Conservation (phyloP, 768 basidiomycete genomes). For the Tylopilus vinaceipallidus region DNA sequence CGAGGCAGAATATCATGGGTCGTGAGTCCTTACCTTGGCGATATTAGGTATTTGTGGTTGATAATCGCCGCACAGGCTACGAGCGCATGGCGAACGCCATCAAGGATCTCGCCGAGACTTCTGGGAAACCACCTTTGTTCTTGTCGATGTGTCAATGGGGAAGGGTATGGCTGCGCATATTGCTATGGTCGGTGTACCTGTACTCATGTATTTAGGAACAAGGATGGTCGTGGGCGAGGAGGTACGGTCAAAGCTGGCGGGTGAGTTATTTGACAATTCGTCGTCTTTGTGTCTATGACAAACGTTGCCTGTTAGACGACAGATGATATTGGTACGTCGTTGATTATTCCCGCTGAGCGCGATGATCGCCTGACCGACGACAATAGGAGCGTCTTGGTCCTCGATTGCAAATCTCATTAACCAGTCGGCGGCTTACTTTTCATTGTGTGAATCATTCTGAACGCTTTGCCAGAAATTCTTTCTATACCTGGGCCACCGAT, state of each 20-base stretch:
- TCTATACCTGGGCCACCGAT: slow-evolving; percentile 58
- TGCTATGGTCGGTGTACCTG: not conserved
- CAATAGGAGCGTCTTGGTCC: slow-evolving; percentile 45
- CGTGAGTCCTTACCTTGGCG: slow-evolving; percentile 35
- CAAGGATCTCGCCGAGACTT: slow-evolving; percentile 41
- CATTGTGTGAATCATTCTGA: not conserved
- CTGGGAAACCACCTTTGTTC: slow-evolving; percentile 53
- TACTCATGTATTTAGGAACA: slow-evolving; percentile 41
- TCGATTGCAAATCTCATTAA: slow-evolving; percentile 54
- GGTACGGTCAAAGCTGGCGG: slow-evolving; percentile 65
- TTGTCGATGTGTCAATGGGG: slow-evolving; percentile 72
- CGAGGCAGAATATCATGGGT: slow-evolving; percentile 53
- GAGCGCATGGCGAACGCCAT: slow-evolving; percentile 62
- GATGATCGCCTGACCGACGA: not conserved
- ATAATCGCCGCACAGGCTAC: slow-evolving; percentile 42
- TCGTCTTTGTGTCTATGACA: not conserved
- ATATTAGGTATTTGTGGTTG: slow-evolving; percentile 1
- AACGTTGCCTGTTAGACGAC: slow-evolving; percentile 41
- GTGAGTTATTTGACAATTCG: slow-evolving; percentile 33
- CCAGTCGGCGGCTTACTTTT: slow-evolving; percentile 33
- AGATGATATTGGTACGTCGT: slow-evolving; percentile 41
- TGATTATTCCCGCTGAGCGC: not conserved
- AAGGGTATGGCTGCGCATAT: slow-evolving; percentile 38
- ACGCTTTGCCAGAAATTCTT: slow-evolving; percentile 53
- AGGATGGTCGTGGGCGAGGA: slow-evolving; percentile 62